phyloP scores from a whole-genome alignment of 1,284 basidiomycete species.

The Ceratobasidium sp. region DNA sequence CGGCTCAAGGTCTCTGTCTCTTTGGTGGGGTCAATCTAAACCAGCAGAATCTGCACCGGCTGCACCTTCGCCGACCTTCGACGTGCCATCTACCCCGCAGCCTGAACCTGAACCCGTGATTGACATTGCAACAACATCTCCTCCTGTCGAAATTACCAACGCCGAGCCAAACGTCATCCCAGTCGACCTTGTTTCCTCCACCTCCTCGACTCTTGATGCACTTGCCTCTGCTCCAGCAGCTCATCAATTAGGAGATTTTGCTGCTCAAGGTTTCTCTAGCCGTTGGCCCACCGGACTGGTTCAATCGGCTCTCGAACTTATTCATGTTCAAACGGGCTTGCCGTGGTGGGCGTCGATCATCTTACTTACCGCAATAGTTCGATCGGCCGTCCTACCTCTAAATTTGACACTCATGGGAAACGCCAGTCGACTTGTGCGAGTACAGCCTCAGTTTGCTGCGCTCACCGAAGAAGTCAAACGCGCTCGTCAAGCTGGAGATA shows the following conservation, averaged over 20 bases:
- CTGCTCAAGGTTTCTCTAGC: slow-evolving; percentile 73
- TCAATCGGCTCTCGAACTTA: slow-evolving; percentile 67
- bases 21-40: slow-evolving; percentile 36
- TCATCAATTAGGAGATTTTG: slow-evolving; percentile 67
- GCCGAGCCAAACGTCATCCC: slow-evolving; percentile 19
- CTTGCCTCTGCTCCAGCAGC: slow-evolving; percentile 9
- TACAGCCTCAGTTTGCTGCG: slow-evolving; percentile 64
- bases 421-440: slow-evolving; percentile 71
- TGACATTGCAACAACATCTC: neutral
- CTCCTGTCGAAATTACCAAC: slow-evolving; percentile 10
- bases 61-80: neutral
- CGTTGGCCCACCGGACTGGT: slow-evolving; percentile 71
- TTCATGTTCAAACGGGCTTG: slow-evolving; percentile 76
- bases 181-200: slow-evolving; percentile 1
- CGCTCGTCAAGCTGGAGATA: slow-evolving; percentile 58
- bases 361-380: slow-evolving; percentile 72
- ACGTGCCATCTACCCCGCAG: neutral
- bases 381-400: slow-evolving; percentile 73
- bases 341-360: slow-evolving; percentile 91
- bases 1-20: slow-evolving; percentile 9
- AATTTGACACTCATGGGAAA: slow-evolving; percentile 70
- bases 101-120: neutral
- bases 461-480: slow-evolving; percentile 62
- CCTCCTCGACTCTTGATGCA: slow-evolving; percentile 2
- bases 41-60: neutral